Evolutionary conservation across 2,329 filamentous ascomycete genomes (phyloP), one percentile per base, ranked within the genome.

Genomic region (Fusarium nurragi): DNA sequence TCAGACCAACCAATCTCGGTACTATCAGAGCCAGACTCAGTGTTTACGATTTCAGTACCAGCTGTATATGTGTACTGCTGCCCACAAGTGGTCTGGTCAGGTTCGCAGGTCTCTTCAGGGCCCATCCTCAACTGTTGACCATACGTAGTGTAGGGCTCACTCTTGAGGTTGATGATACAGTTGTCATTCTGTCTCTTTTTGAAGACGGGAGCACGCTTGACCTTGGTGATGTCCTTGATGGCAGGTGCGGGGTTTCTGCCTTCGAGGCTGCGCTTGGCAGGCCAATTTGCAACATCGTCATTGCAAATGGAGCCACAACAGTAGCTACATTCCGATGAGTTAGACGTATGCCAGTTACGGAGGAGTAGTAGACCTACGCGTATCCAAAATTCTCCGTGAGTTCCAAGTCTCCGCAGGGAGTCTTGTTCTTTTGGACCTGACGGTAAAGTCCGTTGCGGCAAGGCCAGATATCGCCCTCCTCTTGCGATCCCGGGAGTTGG

Each of bases 161-260:
- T 34, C 45, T 56, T 60, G 13, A 50, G 39, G 22, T 57, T 56
- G 36, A 60, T 40, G 39, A 56, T 51, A 6, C 57, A 60, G 3
- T 60, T 60, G 7, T 45, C 25, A 18, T 54, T 48, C 9, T 46
- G 32, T 19, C 45, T 54, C 40, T 60, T 60, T 6, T 30, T 43
- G 1, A 60, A 21, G 12, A 51, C 36, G 6, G 52, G 37, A 6
- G 44, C 12, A 14, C 57, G 44, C 19, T 51, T 56, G 18, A 57
- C 2, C 45, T 53, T 47, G 23, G 49, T 47, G 6, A 53, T 19
- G 2, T 53, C 49, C 49, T 53, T 53, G 23, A n/a, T 25, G 5
- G 34, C 21, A 16, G 40, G 49, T 9, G 28, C 30, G n/a, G 40
- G 23, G 3, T 14, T 9, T 4, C 25, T 19, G 1, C 19, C 18